These are phyloP conservation scores for Oxytropis ochrocephala DNA, from an alignment of 306 rosid species.

Conservation along the genomic window DNA sequence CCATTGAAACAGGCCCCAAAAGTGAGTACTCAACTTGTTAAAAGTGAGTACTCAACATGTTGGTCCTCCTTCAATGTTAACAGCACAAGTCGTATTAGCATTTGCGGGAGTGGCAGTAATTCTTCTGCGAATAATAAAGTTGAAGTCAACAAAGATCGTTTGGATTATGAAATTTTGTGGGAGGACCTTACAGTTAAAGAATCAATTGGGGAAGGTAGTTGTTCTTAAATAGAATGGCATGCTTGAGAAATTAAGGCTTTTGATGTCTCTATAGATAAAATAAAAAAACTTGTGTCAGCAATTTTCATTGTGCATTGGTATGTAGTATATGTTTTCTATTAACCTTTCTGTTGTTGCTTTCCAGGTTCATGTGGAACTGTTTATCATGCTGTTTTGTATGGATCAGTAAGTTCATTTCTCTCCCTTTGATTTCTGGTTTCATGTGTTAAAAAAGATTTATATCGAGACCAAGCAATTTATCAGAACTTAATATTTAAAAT, in stretches of 20 bases:
- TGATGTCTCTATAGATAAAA: conserved; percentile 2
- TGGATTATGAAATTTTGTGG: conserved; percentile 95
- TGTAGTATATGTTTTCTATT: conserved; percentile 16
- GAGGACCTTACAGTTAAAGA: conserved; percentile 92
- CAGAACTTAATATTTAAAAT: neutral
- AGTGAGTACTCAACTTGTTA: conserved; percentile 84
- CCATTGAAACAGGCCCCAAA: conserved; percentile 67
- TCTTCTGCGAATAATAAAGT: conserved; percentile 55
- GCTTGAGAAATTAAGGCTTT: conserved; percentile 15
- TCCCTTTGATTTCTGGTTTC: conserved; percentile 30
- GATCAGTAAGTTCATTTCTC: conserved; percentile 87
- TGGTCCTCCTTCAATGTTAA: conserved; percentile 83
- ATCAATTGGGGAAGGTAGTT: conserved; percentile 90
- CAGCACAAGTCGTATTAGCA: conserved; percentile 92
- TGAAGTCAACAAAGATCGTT: conserved; percentile 67
- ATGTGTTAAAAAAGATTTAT: neutral
- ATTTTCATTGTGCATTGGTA: conserved; percentile 5
- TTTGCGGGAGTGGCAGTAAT: conserved; percentile 87
- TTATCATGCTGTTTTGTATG: conserved; percentile 94
- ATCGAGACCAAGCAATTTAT: neutral
- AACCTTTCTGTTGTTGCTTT: conserved; percentile 30
- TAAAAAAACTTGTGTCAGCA: neutral
- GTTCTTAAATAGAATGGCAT: neutral
- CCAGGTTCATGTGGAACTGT: conserved; percentile 99
- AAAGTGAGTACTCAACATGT: conserved; percentile 53